Evolutionary conservation across 2,329 filamentous ascomycete species (phyloP), one percentile per base, ranked within the genome.

Genomic region (Alternaria alternata): DNA sequence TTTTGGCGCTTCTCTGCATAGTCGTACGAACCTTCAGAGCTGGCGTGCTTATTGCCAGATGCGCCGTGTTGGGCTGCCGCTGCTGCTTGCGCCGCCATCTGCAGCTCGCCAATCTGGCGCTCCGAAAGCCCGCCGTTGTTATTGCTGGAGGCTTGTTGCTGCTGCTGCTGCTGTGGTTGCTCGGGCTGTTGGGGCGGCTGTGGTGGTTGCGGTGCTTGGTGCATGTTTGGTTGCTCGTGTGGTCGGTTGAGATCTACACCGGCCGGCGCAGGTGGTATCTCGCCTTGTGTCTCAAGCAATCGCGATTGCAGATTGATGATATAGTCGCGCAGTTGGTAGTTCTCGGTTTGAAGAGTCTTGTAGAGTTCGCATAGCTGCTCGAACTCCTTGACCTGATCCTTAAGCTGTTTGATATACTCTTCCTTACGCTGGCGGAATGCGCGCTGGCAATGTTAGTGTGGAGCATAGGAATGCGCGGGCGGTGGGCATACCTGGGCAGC

Each of bases 401-500:
- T 95, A 7, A 99, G 86, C 78, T 96, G 96, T 83, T 96, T 96
- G 79, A 99, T 99, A 78, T 99, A 97, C 46, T 92, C 92, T 80
- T 99, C 95, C 78, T 99, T 99, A 64, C 95, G 91, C 81, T 98
- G 94, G 42, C 95, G 92, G 81, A 99, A 99, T 42, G 95, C 95
- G 77, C 95, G 89, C 94, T 99, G 67, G 22, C 8, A 18, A 14
- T 4, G 66, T 75, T 59, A 76, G 71, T 66, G 67, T 67, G 57
- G 62, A 53, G 56, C 30, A 46, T 44, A 9, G 4, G 16, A 9
- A 47, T 14, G 59, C 34, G 44, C 43, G 41, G 41, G 41, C 26
- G 24, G 22, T 26, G 39, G 7, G 57, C 63, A 11, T 86, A 97
- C 95, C 89, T 99, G 95, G 54, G 95, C 95, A 70, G 94, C 95